These are phyloP conservation scores for Paecilomyces dactylethromorphus DNA, from an alignment of 2,329 filamentous ascomycete species.

Conservation along the genomic window DNA sequence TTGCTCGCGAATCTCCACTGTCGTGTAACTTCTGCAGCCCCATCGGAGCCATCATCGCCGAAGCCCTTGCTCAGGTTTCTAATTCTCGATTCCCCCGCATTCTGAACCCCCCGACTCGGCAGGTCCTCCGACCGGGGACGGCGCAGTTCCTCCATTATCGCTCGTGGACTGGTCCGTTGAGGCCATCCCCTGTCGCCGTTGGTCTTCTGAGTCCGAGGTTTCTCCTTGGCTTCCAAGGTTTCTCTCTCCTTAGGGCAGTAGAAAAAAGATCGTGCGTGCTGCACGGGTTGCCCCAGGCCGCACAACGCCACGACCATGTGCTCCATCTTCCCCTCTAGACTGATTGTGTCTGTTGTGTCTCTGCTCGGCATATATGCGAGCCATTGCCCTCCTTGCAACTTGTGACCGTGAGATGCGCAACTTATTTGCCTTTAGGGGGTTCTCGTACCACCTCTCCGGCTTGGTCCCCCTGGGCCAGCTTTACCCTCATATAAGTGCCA, in stretches of 20 bases:
- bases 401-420: background rate
- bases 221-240: background rate
- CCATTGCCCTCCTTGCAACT: background rate
- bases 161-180: background rate
- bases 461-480: background rate
- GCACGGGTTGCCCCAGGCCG: background rate
- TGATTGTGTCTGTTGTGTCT: background rate
- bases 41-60: background rate
- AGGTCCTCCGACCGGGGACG: background rate
- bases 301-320: slow-evolving; percentile 2
- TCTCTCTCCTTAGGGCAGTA: background rate
- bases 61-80: background rate
- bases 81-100: background rate
- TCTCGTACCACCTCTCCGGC: background rate
- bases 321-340: background rate
- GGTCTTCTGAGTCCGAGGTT: background rate
- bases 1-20: background rate
- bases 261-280: background rate
- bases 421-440: background rate
- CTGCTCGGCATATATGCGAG: background rate
- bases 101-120: background rate
- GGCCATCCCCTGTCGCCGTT: background rate
- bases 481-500: background rate
- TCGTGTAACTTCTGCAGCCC: background rate
- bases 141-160: background rate